Base-by-base conservation (phyloP, 176 grass and related monocot genomes). In the Saccharum spontaneum region DNA sequence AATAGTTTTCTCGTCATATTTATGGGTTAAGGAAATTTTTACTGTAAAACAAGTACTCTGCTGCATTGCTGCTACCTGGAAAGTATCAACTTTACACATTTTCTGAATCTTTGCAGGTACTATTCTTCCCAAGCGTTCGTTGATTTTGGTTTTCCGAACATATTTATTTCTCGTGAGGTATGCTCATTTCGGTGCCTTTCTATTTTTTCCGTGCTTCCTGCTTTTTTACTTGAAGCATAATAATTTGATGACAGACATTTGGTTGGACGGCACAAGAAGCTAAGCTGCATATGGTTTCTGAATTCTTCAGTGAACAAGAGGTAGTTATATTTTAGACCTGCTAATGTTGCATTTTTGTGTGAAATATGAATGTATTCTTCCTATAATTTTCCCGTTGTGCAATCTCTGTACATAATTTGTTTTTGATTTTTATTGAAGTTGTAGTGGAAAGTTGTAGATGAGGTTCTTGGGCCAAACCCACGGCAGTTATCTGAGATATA, bases 101-200 rank as follows among this genome's bases (percentile, higher is more conserved):
- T 43, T 66, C 61, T 9, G 79, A 80, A 80, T 75, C 4, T 76
- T 83, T 89, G 73, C 88, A 95, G 97, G 20, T 98, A 94, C 80
- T 98, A 98, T 90, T 98, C 97, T 74, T 98, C 92, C 78, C 90
- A 94, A 86, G 93, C 97, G 81, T 95, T 92, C 31, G 70, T 92
- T 68, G 97, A 94, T 88, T 98, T 98, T 79, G 97, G 93, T 79
- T 94, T 92, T 86, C 93, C 90, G 72, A 92, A 98, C 71, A 90
- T 98, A 82, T 98, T 98, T 83, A 94, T 98, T 86, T 98, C 97
- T 85, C 93, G 93, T 67, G 97, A 98, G 93, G 97, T 98, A 98
- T 87, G 66, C 2, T 90, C 55, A 34, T 31, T 83, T 3, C 13
- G 62, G 8, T 60, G 31, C 12, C 18, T 18, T 57, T 72, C 62